These are phyloP conservation scores for Remersonia thermophila DNA, from an alignment of 2,329 filamentous ascomycete genomes.

Conservation along the genomic window DNA sequence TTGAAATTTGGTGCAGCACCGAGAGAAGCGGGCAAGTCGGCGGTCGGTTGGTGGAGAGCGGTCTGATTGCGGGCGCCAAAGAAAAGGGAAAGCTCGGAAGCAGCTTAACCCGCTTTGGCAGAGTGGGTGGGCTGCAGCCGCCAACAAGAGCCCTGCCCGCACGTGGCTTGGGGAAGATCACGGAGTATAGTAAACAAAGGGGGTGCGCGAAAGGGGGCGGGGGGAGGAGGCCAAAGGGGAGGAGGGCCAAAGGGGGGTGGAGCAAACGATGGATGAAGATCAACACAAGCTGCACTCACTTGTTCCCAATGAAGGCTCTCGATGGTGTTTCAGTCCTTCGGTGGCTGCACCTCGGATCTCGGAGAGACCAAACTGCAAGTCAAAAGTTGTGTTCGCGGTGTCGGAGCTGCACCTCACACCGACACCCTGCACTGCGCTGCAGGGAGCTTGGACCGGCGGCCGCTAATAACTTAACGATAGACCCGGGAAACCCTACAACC, in stretches of 20 bases:
- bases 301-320: constrained; percentile 2
- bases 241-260: too few species aligned
- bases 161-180: constrained; percentile 1
- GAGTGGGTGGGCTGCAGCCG: too few species aligned
- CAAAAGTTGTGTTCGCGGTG: background rate
- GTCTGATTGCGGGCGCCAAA: constrained; percentile 5
- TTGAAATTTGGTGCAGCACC: background rate
- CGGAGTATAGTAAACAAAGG: background rate
- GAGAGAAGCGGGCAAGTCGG: background rate
- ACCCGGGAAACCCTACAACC: background rate
- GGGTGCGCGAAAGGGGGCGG: too few species aligned
- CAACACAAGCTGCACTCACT: too few species aligned
- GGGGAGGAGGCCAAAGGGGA: too few species aligned
- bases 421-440: background rate
- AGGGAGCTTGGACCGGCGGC: constrained; percentile 4
- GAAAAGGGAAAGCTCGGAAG: constrained; percentile 1
- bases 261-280: too few species aligned
- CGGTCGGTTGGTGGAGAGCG: background rate
- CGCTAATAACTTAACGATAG: background rate
- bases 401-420: too few species aligned
- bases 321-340: background rate
- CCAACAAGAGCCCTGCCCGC: background rate
- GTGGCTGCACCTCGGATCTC: too few species aligned
- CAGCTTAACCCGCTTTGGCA: background rate
- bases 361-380: too few species aligned